phyloP scores from a whole-genome alignment of 2,329 filamentous ascomycete species.

The Pestalotiopsis sp. region DNA sequence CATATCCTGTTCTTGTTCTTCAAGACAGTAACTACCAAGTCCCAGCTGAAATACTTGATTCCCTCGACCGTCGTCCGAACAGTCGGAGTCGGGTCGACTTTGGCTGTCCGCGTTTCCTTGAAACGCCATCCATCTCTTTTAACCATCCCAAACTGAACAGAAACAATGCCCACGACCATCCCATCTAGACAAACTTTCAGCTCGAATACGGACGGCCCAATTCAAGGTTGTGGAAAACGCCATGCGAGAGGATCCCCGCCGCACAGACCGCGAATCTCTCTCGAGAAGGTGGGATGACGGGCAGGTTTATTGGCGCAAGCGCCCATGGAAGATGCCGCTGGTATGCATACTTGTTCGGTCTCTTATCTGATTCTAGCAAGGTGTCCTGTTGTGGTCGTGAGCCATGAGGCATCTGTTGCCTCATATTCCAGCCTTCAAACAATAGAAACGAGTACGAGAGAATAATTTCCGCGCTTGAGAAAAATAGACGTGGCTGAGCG shows the following conservation, averaged over 20 bases:
- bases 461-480: neutral
- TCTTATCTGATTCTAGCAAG: neutral
- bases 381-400: neutral
- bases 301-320: neutral
- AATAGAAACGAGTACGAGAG: neutral
- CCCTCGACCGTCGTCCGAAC: neutral
- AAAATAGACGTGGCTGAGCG: too few relatives aligned
- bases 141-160: neutral
- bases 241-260: neutral
- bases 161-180: neutral
- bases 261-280: slow-evolving; percentile 1
- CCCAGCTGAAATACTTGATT: neutral
- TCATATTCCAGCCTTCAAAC: neutral
- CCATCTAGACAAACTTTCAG: neutral
- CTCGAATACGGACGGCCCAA: neutral
- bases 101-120: neutral
- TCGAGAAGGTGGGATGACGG: neutral
- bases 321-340: neutral
- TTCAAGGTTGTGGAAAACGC: neutral
- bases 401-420: neutral
- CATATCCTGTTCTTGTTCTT: too few relatives aligned
- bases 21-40: neutral
- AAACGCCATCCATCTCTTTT: neutral
- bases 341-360: neutral
- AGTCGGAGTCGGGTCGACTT: neutral